phyloP scores from a whole-genome alignment of 352 stramenopile species.

The Phytopythium helicoides region DNA sequence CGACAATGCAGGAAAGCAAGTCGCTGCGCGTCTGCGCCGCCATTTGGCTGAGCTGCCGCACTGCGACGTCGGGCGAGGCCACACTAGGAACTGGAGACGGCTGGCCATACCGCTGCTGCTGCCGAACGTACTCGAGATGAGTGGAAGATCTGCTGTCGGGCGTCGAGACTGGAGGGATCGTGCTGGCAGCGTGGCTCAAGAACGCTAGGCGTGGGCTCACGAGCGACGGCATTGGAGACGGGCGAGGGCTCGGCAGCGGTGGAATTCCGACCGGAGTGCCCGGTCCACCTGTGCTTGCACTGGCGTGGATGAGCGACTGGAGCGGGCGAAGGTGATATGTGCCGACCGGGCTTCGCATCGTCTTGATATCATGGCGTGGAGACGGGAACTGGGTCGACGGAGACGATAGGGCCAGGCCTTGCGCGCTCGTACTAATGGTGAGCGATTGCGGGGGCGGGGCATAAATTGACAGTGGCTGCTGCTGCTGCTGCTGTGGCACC shows the following conservation, averaged over 20 bases:
- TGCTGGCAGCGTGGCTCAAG: slow-evolving; percentile 7
- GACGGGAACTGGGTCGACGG: slow-evolving; percentile 4
- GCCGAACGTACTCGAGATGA: slow-evolving; percentile 20
- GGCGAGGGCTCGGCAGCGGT: slow-evolving; percentile 3
- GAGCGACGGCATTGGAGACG: slow-evolving; percentile 7
- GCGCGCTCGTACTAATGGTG: slow-evolving; percentile 6
- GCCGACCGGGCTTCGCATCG: slow-evolving; percentile 16
- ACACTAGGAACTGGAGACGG: slow-evolving; percentile 3
- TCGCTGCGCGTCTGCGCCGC: slow-evolving; percentile 59
- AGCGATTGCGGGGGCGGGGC: slow-evolving; percentile 3
- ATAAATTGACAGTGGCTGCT: slow-evolving; percentile 10
- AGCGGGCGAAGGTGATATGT: slow-evolving; percentile 48
- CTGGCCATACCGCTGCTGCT: slow-evolving; percentile 21
- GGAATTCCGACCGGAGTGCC: slow-evolving; percentile 3
- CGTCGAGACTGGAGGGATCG: slow-evolving; percentile 5
- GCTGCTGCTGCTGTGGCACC: slow-evolving; percentile 13
- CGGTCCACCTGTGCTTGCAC: not conserved
- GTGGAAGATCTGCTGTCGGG: slow-evolving; percentile 15
- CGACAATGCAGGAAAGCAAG: slow-evolving; percentile 63
- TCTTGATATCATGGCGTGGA: slow-evolving; percentile 7
- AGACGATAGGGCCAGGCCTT: not conserved
- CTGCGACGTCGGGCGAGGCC: slow-evolving; percentile 36
- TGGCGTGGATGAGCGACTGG: slow-evolving; percentile 24
- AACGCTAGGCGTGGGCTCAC: slow-evolving; percentile 16
- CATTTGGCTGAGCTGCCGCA: slow-evolving; percentile 61